A percentile compares a stretch with the other conserved stretches of the same genome.
Conservation (phyloP, 2,329 filamentous ascomycete genomes). For the Proliferodiscus dingleyae region DNA sequence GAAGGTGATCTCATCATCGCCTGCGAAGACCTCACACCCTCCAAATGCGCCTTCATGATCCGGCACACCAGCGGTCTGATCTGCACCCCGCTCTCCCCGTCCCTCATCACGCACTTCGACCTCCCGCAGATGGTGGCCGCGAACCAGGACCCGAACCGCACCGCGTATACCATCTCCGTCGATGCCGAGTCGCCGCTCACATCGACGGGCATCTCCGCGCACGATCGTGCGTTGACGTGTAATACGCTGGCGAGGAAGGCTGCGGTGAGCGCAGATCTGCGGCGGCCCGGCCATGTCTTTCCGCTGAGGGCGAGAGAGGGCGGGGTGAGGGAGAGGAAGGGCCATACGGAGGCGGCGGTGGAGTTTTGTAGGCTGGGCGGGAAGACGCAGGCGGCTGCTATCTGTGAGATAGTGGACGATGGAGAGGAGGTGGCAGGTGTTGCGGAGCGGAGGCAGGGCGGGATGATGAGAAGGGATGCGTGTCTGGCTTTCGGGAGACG, state of each 20-base stretch:
- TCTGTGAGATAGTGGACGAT: constrained; percentile 88
- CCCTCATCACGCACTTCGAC: constrained; percentile 63
- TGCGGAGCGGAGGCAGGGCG: constrained; percentile 61
- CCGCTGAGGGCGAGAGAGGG: constrained; percentile 75
- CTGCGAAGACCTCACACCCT: constrained; percentile 73
- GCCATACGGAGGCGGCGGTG: constrained; percentile 90
- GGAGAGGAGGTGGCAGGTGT: constrained; percentile 66
- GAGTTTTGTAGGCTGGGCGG: constrained; percentile 86
- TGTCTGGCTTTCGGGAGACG: constrained; percentile 82
- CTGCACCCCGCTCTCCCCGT: constrained; percentile 75
- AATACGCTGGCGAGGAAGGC: constrained; percentile 65
- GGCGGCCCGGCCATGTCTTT: constrained; percentile 85
- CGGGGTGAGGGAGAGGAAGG: constrained; percentile 72
- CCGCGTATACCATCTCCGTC: constrained; percentile 88
- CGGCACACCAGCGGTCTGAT: constrained; percentile 86
- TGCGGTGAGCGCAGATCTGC: constrained; percentile 58
- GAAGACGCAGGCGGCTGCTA: constrained; percentile 71
- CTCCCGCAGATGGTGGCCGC: constrained; percentile 85
- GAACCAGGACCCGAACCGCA: constrained; percentile 75
- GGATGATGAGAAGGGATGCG: constrained; percentile 87
- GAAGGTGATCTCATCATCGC: constrained; percentile 98
- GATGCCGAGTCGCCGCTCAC: constrained; percentile 70
- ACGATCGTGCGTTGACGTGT: constrained; percentile 80
- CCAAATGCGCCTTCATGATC: constrained; percentile 95
- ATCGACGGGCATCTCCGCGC: constrained; percentile 85